Percentiles rank a stretch among this genome's conserved stretches.
Evolutionary conservation across 441 rosid genomes (phyloP).

Genomic region (Euphorbia celastroides): DNA sequence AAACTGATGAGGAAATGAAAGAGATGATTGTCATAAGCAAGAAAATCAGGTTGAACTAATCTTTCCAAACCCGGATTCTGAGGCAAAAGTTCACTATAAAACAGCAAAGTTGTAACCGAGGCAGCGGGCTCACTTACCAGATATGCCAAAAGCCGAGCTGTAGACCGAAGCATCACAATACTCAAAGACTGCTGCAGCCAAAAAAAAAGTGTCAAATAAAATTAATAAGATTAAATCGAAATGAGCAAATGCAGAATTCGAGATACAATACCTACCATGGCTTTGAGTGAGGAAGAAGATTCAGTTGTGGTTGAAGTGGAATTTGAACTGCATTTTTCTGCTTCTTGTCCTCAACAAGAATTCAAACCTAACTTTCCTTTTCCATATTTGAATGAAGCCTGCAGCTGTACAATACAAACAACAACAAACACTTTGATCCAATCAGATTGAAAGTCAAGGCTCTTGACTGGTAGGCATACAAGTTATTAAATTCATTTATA

Average conservation of each 20-base stretch:
- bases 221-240: neutral
- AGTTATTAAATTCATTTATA: neutral
- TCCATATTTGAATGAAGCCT: too few relatives aligned
- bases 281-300: constrained; percentile 1
- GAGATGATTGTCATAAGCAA: constrained; percentile 32
- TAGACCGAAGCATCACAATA: constrained; percentile 39
- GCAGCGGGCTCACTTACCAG: constrained; percentile 33
- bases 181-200: constrained; percentile 32
- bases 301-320: neutral
- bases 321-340: neutral
- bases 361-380: constrained; percentile 15
- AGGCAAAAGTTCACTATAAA: constrained; percentile 47
- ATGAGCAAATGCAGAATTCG: neutral
- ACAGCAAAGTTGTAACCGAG: constrained; percentile 42
- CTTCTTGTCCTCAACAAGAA: constrained; percentile 25
- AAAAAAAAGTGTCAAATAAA: neutral
- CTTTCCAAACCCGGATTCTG: constrained; percentile 29
- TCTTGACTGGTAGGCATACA: neutral
- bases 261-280: constrained; percentile 26
- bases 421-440: too few relatives aligned
- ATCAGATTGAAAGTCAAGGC: neutral
- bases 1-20: constrained; percentile 44
- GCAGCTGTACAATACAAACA: too few relatives aligned
- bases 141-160: constrained; percentile 32
- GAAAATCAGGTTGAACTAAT: constrained; percentile 37